Base-by-base conservation (phyloP, 805 yeast genomes). In the Metschnikowia drakensbergensis region DNA sequence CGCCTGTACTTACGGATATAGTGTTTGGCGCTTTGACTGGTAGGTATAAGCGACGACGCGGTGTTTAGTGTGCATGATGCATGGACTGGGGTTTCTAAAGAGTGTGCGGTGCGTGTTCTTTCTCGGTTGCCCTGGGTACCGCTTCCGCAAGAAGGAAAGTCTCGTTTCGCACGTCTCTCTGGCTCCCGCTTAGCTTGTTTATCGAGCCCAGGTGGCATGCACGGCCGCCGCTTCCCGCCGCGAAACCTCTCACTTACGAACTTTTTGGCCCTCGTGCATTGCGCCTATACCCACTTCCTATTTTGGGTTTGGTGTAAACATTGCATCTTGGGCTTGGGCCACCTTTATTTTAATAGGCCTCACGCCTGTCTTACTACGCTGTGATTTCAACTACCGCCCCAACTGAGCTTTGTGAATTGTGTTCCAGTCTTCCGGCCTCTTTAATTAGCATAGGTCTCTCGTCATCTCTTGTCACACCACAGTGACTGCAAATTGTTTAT, bases 281-380 rank as follows among this genome's bases (percentile, higher is more conserved):
- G 43, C 36, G 29, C 28, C 32, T 40, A 31, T 31, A 37, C 43
- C 29, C 23, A 30, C 43, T 40, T 40, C 43, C 43, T 40, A 40
- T 30, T 40, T 31, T 22, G 43, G 43, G n/a, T 25, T 31, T 22
- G 27, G 30, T 23, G 43, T 40, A 40, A 40, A 40, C 43, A 40
- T n/a, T 40, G 43, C 43, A 40, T 30, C 43, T 40, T 22, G 35
- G 43, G 29, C 43, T 31, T 23, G 29, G 29, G 28, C 11, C 23
- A 6, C 30, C 30, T 31, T 26, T 31, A 30, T 31, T 40, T 40
- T 31, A 31, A 25, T 40, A 7, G 29, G 23, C 43, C 43, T 9
- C 27, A 13, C 31, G 43, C 32, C 43, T 17, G 35, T 23, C 22
- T 23, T 22, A 29, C 28, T 23, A 11, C 29, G n/a, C 43, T 31